These are phyloP conservation scores for Trichoderma hamatum DNA, from an alignment of 2,329 filamentous ascomycete species.

Conservation along the genomic window DNA sequence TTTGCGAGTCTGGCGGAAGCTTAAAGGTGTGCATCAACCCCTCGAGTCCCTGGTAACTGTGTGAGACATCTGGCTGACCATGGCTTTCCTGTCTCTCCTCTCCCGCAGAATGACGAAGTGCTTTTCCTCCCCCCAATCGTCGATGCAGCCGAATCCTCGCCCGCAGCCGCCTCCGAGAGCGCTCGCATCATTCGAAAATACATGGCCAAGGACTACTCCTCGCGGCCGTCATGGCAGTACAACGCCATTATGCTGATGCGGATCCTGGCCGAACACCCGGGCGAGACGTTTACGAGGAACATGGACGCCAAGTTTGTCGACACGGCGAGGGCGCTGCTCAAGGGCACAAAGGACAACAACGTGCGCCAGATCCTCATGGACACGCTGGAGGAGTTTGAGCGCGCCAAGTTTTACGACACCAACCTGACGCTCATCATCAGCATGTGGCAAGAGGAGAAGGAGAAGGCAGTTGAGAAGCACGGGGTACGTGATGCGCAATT, in stretches of 20 bases:
- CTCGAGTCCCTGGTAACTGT: background rate
- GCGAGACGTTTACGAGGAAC: constrained; percentile 86
- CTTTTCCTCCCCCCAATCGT: constrained; percentile 92
- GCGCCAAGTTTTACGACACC: constrained; percentile 72
- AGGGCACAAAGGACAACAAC: constrained; percentile 69
- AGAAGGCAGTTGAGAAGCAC: constrained; percentile 57
- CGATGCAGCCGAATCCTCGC: constrained; percentile 91
- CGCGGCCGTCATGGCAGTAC: constrained; percentile 76
- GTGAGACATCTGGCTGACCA: background rate
- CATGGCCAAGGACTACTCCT: constrained; percentile 71
- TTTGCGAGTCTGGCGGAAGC: constrained; percentile 75
- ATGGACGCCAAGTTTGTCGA: constrained; percentile 83
- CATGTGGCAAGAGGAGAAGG: constrained; percentile 92
- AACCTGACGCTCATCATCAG: constrained; percentile 70
- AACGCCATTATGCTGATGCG: constrained; percentile 95
- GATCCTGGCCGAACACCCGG: constrained; percentile 91
- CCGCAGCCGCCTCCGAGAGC: constrained; percentile 78
- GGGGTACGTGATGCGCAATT: constrained; percentile 46
- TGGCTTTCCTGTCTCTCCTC: background rate
- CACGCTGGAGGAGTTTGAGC: constrained; percentile 78
- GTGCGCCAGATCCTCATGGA: constrained; percentile 87
- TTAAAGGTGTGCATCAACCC: constrained; percentile 49
- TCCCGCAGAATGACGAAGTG: constrained; percentile 76
- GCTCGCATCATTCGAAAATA: constrained; percentile 81
- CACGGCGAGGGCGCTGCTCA: constrained; percentile 73